Evolutionary conservation across 352 stramenopile genomes (phyloP), one percentile per base, ranked within the genome.

Genomic region (Globisporangium spinosum): DNA sequence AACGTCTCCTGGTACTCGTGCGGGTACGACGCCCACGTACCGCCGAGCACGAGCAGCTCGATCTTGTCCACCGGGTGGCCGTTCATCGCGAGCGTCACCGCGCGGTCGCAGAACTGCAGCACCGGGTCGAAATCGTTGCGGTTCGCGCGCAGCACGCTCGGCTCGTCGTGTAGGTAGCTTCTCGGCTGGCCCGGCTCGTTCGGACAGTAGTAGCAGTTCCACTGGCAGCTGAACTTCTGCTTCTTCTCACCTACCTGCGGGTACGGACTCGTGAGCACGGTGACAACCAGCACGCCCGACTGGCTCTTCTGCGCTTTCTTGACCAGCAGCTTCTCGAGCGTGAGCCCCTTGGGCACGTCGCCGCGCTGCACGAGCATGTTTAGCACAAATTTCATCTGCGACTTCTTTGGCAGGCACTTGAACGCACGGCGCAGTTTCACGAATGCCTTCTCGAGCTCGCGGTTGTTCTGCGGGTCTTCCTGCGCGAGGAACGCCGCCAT

Each of bases 121-220:
- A 98, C 91, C 4, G 93, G 87, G 62, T 97, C 91, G 65, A 98
- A 98, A 59, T 93, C 75, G 66, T 97, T 96, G 32, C 89, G 80
- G 73, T 98, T 98, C n/a, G 93, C 93, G 57, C 93, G 85, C 61
- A 97, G 69, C 61, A 98, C 90, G 56, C 89, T 97, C 17, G 93
- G 93, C 63, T 98, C 93, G 67, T 98, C 91, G 76, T 97, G 91
- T 58, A 98, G 76, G 75, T 98, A 98, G 72, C 86, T 97, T 43
- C 92, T 85, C 22, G 93, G 91, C 72, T 98, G 91, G 10, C 85
- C 89, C 0, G 92, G 91, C 56, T 98, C 89, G 70, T 98, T 98
- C 3, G 93, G 93, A 71, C 93, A 98, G 72, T 98, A 98, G 83
- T 97, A 97, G 75, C 93, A 98, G 69, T 98, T 98, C 90, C 93